Evolutionary conservation across 2,329 filamentous ascomycete genomes (phyloP).

Genomic region (Apiospora marii): DNA sequence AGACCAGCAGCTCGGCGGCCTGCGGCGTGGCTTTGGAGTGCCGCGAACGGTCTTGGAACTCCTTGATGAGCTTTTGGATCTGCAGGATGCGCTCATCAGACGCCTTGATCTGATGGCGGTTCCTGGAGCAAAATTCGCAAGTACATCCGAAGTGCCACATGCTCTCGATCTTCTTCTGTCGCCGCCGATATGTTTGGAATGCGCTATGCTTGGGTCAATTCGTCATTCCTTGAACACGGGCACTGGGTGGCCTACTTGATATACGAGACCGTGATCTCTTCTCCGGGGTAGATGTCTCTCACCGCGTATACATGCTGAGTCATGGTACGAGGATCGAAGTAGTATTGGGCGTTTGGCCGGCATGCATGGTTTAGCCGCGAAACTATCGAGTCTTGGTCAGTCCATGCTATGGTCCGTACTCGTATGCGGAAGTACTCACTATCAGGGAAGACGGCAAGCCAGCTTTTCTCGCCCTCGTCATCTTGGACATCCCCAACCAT

Average conservation of each 20-base stretch:
- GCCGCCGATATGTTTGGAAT: constrained; percentile 41
- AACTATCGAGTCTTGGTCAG: constrained; percentile 32
- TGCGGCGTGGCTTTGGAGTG: constrained; percentile 42
- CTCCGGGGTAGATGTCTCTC: constrained; percentile 49
- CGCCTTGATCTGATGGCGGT: constrained; percentile 35
- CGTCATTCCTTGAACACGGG: no score
- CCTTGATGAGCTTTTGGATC: constrained; percentile 41
- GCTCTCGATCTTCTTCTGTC: constrained; percentile 40
- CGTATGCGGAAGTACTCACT: not conserved
- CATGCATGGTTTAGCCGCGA: constrained; percentile 56
- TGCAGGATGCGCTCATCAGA: constrained; percentile 49
- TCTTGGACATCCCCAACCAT: constrained; percentile 35
- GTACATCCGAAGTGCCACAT: constrained; percentile 52
- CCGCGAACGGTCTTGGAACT: constrained; percentile 43
- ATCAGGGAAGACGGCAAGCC: constrained; percentile 50
- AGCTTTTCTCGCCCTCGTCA: constrained; percentile 34
- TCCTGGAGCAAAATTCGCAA: constrained; percentile 48
- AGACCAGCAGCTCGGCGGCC: constrained; percentile 49
- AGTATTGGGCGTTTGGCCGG: constrained; percentile 53
- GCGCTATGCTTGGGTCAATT: constrained; percentile 3
- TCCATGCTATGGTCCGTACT: no score
- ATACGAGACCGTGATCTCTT: constrained; percentile 54
- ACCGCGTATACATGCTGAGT: constrained; percentile 49
- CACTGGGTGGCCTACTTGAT: constrained; percentile 41
- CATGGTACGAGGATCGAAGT: constrained; percentile 48